Conservation (phyloP, 164 flowering plant species). For the Nelumbo lutea region DNA sequence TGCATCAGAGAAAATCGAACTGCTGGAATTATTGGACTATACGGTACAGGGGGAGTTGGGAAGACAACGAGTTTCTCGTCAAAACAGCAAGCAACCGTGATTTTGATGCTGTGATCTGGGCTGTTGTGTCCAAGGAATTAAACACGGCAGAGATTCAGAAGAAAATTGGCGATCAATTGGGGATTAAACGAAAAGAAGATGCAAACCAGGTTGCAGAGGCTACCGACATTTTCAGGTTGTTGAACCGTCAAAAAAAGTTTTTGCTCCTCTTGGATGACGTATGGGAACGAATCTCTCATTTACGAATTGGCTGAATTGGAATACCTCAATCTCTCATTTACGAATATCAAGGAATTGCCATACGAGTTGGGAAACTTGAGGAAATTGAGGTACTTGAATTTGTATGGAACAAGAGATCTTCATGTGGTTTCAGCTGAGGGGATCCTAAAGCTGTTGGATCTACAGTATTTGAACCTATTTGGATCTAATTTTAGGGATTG, state of each 20-base stretch:
- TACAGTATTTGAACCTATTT: no score
- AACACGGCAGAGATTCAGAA: neutral
- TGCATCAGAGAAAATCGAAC: slow-evolving; percentile 9
- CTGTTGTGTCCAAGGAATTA: slow-evolving; percentile 6
- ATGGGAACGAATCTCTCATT: no score
- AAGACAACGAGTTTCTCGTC: slow-evolving; percentile 6
- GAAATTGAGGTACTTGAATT: no score
- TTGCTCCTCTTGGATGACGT: neutral
- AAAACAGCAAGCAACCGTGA: neutral
- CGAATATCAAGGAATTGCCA: no score
- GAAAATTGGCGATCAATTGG: neutral
- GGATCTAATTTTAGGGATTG: no score
- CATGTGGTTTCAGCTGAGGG: no score
- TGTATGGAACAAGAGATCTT: no score
- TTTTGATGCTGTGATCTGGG: slow-evolving; percentile 15
- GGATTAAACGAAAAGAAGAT: neutral
- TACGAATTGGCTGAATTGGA: no score
- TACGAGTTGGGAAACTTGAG: no score
- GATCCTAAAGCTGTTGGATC: no score
- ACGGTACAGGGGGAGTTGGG: no score
- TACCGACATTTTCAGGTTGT: neutral
- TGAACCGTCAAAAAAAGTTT: neutral
- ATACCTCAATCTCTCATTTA: no score
- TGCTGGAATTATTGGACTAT: slow-evolving; percentile 3
- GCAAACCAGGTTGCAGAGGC: neutral